Conservation (phyloP, 495 filamentous ascomycete species). For the Lindgomyces ingoldianus region DNA sequence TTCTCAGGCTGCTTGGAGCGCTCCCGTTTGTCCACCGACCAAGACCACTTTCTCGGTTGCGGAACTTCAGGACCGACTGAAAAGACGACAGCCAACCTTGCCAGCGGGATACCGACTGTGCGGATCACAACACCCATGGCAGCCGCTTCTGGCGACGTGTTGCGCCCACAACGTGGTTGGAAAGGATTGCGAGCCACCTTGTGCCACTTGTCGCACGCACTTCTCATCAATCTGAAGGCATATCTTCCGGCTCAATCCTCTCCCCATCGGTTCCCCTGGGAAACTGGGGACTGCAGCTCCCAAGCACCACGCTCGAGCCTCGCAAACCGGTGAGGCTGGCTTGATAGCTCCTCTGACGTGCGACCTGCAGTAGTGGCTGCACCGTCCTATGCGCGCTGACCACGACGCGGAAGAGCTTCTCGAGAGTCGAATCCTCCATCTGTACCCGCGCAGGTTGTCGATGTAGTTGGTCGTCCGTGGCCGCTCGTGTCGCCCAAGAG, state of each 20-base stretch:
- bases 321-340: slow-evolving; percentile 32
- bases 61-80: slow-evolving; percentile 9
- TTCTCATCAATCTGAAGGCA: slow-evolving; percentile 26
- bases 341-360: slow-evolving; percentile 28
- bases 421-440: not conserved
- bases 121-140: slow-evolving; percentile 18
- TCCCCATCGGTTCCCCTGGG: not conserved
- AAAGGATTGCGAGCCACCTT: slow-evolving; percentile 16
- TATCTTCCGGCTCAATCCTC: slow-evolving; percentile 25
- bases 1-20: slow-evolving; percentile 4
- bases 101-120: slow-evolving; percentile 25
- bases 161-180: slow-evolving; percentile 22
- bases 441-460: not conserved
- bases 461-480: slow-evolving; percentile 1
- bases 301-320: slow-evolving; percentile 17
- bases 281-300: not conserved
- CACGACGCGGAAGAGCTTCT: not conserved
- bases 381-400: not conserved
- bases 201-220: not conserved
- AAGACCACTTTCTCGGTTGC: slow-evolving; percentile 26
- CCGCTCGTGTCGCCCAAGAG: slow-evolving; percentile 4
- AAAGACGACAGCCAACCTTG: slow-evolving; percentile 10
- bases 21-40: not conserved
- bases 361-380: slow-evolving; percentile 18
- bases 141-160: slow-evolving; percentile 19